Percentiles rank a stretch among this genome's conserved stretches.
These are phyloP conservation scores for Dryas octopetala DNA, from an alignment of 306 rosid genomes.

Conservation along the genomic window DNA sequence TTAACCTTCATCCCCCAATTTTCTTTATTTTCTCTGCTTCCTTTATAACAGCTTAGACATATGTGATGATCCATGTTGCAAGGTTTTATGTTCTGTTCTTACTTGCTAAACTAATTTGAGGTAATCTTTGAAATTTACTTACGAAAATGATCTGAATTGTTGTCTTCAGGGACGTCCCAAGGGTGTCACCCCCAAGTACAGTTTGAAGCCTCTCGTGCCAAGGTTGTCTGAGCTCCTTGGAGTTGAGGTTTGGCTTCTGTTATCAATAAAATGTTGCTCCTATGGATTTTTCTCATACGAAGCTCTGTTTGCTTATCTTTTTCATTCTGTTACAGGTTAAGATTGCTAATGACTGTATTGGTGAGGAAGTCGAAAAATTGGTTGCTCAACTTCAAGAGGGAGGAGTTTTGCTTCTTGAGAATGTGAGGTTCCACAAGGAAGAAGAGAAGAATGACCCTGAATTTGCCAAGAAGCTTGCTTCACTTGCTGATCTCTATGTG, in stretches of 20 bases:
- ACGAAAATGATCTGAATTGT: conserved; percentile 9
- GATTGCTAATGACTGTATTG: conserved; percentile 70
- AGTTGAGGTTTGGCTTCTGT: conserved; percentile 45
- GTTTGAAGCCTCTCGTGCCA: conserved; percentile 91
- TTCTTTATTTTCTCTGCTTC: background rate
- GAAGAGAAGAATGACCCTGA: conserved; percentile 99
- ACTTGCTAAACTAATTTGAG: background rate
- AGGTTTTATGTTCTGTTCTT: background rate
- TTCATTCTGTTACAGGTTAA: conserved; percentile 46
- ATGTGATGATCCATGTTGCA: background rate
- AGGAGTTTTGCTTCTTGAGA: conserved; percentile 92
- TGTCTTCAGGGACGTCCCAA: conserved; percentile 91
- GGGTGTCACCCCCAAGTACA: conserved; percentile 92
- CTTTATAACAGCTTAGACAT: background rate
- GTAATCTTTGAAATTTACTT: background rate
- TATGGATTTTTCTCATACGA: background rate
- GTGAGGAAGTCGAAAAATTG: conserved; percentile 82
- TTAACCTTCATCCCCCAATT: background rate
- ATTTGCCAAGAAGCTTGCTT: conserved; percentile 83
- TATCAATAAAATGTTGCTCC: background rate
- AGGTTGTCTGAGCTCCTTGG: conserved; percentile 85
- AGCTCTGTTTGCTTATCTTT: background rate
- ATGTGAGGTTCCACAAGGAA: conserved; percentile 87
- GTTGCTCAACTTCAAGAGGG: conserved; percentile 77
- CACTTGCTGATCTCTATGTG: conserved; percentile 89